Evolutionary conservation across 306 rosid species (phyloP), one percentile per base, ranked within the genome.

Genomic region (Ziziphus jujuba): DNA sequence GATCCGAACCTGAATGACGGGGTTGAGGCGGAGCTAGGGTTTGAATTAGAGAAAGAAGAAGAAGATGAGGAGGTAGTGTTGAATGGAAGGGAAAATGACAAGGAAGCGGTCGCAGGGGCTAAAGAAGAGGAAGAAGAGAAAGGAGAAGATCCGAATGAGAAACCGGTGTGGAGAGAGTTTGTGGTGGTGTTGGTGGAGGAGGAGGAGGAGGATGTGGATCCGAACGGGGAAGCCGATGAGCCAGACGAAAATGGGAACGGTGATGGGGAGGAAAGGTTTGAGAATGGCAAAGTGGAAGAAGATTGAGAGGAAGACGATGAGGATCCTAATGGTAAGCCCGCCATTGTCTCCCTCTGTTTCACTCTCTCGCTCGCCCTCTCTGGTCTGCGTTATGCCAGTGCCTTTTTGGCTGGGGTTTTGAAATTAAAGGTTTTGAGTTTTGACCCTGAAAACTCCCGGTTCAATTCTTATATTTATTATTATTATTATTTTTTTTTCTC

Each of bases 311-410:
- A 63, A n/a, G 77, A 51, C 40, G 73, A 65, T 2, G 71, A 62
- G 11, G 89, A 75, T 70, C 88, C 89, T 47, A 75, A 72, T 0
- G 76, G 1, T 69, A 82, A 84, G n/a, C 95, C 88, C 73, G 91
- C 72, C 95, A 90, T 90, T 71, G 72, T 81, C 33, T 47, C 55
- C 11, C 54, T 40, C 19, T 19, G 21, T n/a, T 14, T 6, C 44
- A 40, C 4, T 66, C 15, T 48, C 60, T 25, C 16, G 7, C 33
- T 22, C 59, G 21, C 55, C 0, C 52, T 47, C 51, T 21, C 33
- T 59, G 36, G n/a, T 9, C 21, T 52, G 13, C 14, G 17, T 33
- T 25, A 10, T 44, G 5, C 14, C 55, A 21, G 34, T 20, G 23
- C 10, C 2, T 66, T 35, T 22, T 34, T 21, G 6, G 6, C 28